Evolutionary conservation across 2,329 filamentous ascomycete genomes (phyloP).

Genomic region (Colletotrichum neosansevieriae): DNA sequence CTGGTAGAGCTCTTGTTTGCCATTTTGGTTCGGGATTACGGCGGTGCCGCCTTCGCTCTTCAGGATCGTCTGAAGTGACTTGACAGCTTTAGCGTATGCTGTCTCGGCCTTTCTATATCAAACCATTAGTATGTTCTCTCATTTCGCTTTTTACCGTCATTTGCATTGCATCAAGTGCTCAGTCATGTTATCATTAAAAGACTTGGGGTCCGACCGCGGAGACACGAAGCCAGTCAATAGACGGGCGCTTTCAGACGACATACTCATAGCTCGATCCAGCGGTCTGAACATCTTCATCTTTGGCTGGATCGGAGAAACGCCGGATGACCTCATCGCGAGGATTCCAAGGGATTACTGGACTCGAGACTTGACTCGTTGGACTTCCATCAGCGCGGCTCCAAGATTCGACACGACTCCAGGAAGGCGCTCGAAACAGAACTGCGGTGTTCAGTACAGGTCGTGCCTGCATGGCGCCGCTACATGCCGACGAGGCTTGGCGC

Average conservation of each 20-base stretch:
- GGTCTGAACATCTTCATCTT: constrained; percentile 24
- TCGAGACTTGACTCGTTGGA: constrained; percentile 20
- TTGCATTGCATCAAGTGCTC: too few relatives aligned
- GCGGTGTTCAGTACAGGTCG: constrained; percentile 23
- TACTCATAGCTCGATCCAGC: constrained; percentile 18
- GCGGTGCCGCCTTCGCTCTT: constrained; percentile 40
- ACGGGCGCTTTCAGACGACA: background rate
- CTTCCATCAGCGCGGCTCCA: constrained; percentile 30
- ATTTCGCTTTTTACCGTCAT: too few relatives aligned
- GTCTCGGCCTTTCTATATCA: constrained; percentile 37
- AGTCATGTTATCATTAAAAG: background rate
- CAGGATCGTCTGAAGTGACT: constrained; percentile 42
- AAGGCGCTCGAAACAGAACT: constrained; percentile 34
- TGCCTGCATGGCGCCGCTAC: constrained; percentile 28
- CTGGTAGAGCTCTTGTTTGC: constrained; percentile 41
- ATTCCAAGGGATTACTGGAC: constrained; percentile 24
- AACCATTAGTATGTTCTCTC: background rate
- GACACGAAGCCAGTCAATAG: background rate
- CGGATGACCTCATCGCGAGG: constrained; percentile 40
- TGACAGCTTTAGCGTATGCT: constrained; percentile 41
- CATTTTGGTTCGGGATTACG: constrained; percentile 21
- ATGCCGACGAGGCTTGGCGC: constrained; percentile 35
- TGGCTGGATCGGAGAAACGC: constrained; percentile 44
- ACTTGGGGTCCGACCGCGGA: background rate
- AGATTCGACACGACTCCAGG: constrained; percentile 19